Evolutionary conservation across 345 rosid species (phyloP).

Genomic region (Turnera subulata): DNA sequence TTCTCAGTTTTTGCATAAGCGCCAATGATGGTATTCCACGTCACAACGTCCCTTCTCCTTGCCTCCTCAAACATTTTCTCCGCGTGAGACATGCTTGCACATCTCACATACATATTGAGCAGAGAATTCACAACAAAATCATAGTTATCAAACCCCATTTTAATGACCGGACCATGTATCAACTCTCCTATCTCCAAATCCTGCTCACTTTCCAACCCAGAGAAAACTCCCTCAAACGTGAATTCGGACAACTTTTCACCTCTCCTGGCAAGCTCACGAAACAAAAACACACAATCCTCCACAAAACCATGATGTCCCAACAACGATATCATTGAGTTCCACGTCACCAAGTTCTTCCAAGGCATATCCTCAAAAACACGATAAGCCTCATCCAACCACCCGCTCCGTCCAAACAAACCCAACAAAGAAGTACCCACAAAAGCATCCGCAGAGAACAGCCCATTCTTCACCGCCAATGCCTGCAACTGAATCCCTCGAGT

Average conservation of each 20-base stretch:
- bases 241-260: conserved; percentile 40
- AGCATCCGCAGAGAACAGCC: conserved; percentile 50
- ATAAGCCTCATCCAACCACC: conserved; percentile 41
- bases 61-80: conserved; percentile 49
- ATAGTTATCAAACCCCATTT: conserved; percentile 38
- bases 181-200: conserved; percentile 50
- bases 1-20: conserved; percentile 44
- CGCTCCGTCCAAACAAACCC: conserved; percentile 63
- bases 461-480: conserved; percentile 53
- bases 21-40: conserved; percentile 68
- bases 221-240: conserved; percentile 59
- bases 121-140: conserved; percentile 53
- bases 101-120: conserved; percentile 55
- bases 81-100: conserved; percentile 30
- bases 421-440: conserved; percentile 69
- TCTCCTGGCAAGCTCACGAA: conserved; percentile 44
- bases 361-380: conserved; percentile 62
- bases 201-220: conserved; percentile 38
- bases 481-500: conserved; percentile 55
- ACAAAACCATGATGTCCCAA: conserved; percentile 47
- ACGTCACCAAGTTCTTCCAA: conserved; percentile 56
- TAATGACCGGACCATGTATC: conserved; percentile 56
- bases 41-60: conserved; percentile 42
- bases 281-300: conserved; percentile 39
- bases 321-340: conserved; percentile 65